A percentile compares a stretch with the other conserved stretches of the same genome.
Conservation (phyloP, 2,329 filamentous ascomycete species). For the Verticillium nubilum region DNA sequence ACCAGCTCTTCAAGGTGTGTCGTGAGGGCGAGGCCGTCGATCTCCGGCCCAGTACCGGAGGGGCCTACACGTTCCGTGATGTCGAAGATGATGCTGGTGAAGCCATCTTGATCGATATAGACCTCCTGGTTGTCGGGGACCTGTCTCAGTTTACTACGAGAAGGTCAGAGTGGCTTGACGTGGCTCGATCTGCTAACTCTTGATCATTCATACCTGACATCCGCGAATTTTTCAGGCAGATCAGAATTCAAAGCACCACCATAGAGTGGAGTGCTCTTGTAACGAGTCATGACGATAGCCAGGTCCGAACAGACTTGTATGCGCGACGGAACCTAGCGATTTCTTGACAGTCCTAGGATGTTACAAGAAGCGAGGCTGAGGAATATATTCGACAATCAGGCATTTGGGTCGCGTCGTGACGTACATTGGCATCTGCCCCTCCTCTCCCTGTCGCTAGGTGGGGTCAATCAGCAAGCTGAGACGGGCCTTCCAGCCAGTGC, state of each 20-base stretch:
- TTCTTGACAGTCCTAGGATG: background rate
- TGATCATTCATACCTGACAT: slow-evolving; percentile 57
- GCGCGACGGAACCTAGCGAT: background rate
- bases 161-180: background rate
- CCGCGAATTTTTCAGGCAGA: slow-evolving; percentile 61
- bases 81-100: slow-evolving; percentile 84
- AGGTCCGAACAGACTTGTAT: background rate
- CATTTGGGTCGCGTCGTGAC: background rate
- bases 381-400: background rate
- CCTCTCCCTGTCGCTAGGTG: background rate
- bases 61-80: slow-evolving; percentile 74
- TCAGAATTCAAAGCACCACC: slow-evolving; percentile 68
- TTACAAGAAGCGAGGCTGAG: background rate
- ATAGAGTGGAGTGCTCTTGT: slow-evolving; percentile 57
- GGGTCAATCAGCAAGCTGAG: background rate
- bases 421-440: background rate
- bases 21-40: slow-evolving; percentile 65
- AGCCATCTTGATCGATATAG: slow-evolving; percentile 77
- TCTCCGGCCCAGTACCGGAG: slow-evolving; percentile 47
- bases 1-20: slow-evolving; percentile 66
- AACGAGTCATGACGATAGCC: slow-evolving; percentile 40
- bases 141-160: slow-evolving; percentile 60
- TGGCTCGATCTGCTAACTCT: background rate
- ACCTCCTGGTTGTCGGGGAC: slow-evolving; percentile 89
- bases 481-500: too few relatives aligned